Evolutionary conservation across 2,329 filamentous ascomycete genomes (phyloP), one percentile per base, ranked within the genome.

Genomic region (Xylogone sp.): DNA sequence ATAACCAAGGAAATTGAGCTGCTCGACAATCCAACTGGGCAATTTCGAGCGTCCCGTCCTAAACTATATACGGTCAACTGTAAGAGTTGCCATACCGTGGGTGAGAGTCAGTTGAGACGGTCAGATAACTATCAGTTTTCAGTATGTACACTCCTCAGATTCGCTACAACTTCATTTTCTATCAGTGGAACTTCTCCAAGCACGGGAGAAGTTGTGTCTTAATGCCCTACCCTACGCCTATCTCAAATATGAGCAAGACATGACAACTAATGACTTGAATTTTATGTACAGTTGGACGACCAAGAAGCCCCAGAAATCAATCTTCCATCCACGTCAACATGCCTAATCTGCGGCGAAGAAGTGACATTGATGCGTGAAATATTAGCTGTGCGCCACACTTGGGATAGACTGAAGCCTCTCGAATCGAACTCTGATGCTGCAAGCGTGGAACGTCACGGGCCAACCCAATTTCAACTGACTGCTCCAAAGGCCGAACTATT

Each of bases 21-120:
- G 3, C 61, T 70, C 6, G 68, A 70, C 53, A 68, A 71, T 52
- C 68, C 69, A 20, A 59, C 58, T 45, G 59, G 65, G 34, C 61
- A 64, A 34, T 62, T 61, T 43, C 56, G 61, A 45, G 49, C 62
- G 2, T 42, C 59, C 16, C 61, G 60, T 21, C 70, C 69, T 2
- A 65, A 63, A 42, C 51, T 70, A 21, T 71, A 68, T 56, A 65
- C 61, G 3, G 46, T 73, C 21, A 71, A 72, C 48, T 73, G 70
- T 54, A 53, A 62, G 4, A 58, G 55, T 16, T 69, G 63, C 45
- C 70, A 73, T 61, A 45, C 70, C 13, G 62, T 64, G 20, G 69
- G 69, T 18, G 67, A 68, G 18, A 64, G 65, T 3, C 67, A 71
- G 50, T 51, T 73, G 16, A 60, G 58, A 62, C 49, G 58, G 55